A percentile compares a stretch with the other conserved stretches of the same genome.
These are phyloP conservation scores for Mortierella sp. DNA, from an alignment of 371 early-diverging fungal genomes.

Conservation along the genomic window DNA sequence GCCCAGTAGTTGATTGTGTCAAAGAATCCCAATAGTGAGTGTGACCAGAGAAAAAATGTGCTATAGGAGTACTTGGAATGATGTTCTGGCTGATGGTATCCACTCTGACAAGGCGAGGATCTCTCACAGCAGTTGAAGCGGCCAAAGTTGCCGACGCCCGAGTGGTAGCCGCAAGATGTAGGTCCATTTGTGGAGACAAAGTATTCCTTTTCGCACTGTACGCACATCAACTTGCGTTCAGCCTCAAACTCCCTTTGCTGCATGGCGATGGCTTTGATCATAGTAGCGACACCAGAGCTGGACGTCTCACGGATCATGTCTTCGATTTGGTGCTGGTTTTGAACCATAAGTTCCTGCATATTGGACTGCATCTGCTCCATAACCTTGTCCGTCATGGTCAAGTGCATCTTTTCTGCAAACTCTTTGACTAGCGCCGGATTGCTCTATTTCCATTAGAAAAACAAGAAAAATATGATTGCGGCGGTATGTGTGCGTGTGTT, in stretches of 20 bases:
- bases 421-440: slow-evolving; percentile 57
- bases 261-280: slow-evolving; percentile 55
- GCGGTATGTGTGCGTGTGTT: background rate
- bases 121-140: slow-evolving; percentile 58
- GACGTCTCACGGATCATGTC: slow-evolving; percentile 50
- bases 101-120: slow-evolving; percentile 48
- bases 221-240: slow-evolving; percentile 56
- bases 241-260: slow-evolving; percentile 43
- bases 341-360: slow-evolving; percentile 54
- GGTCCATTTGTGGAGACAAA: slow-evolving; percentile 58
- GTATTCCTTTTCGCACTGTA: slow-evolving; percentile 61
- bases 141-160: slow-evolving; percentile 11
- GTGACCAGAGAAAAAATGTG: slow-evolving; percentile 47
- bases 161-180: slow-evolving; percentile 61
- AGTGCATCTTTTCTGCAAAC: slow-evolving; percentile 58
- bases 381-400: slow-evolving; percentile 55
- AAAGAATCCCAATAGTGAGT: slow-evolving; percentile 43
- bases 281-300: slow-evolving; percentile 50
- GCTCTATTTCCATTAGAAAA: slow-evolving; percentile 26
- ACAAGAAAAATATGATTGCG: no score
- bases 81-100: slow-evolving; percentile 55
- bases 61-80: slow-evolving; percentile 62
- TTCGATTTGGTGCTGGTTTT: slow-evolving; percentile 56
- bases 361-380: slow-evolving; percentile 59
- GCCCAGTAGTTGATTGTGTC: slow-evolving; percentile 54